Conservation (phyloP, 225 moss, liverwort and hornwort genomes). For the Asterella californica region DNA sequence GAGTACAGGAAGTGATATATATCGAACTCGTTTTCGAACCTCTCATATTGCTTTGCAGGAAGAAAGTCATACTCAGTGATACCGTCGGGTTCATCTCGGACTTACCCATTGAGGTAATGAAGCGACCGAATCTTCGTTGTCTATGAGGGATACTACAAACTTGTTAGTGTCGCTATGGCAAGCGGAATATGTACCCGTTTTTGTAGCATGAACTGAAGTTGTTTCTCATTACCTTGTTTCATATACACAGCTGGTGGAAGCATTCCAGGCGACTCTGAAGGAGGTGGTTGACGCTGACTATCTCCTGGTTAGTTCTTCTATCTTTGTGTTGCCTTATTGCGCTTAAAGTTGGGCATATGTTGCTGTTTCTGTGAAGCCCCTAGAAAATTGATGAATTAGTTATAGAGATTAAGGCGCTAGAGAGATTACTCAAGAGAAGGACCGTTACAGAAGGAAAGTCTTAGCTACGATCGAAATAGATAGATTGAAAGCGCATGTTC, state of each 20-base stretch:
- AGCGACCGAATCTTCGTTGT: not conserved
- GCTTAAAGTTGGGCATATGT: not conserved
- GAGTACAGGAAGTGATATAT: no score
- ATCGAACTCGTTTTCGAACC: not conserved
- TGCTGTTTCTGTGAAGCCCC: not conserved
- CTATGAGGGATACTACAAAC: not conserved
- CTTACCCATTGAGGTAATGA: constrained; percentile 66
- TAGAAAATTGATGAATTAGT: not conserved
- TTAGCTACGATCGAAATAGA: not conserved
- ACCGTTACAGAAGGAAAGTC: not conserved
- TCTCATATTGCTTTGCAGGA: constrained; percentile 40
- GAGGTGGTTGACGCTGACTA: constrained; percentile 86
- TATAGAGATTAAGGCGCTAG: no score
- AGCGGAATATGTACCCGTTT: not conserved
- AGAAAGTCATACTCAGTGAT: constrained; percentile 74
- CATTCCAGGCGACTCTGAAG: constrained; percentile 78
- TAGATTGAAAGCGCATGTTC: not conserved
- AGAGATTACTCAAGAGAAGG: not conserved
- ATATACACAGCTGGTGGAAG: constrained; percentile 65
- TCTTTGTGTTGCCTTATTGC: not conserved
- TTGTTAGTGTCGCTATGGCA: not conserved
- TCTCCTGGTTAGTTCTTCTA: constrained; percentile 45
- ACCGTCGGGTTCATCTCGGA: constrained; percentile 88
- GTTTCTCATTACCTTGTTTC: not conserved
- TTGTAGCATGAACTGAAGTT: not conserved